Conservation (phyloP, 345 rosid genomes). For the Trapa bicornis region DNA sequence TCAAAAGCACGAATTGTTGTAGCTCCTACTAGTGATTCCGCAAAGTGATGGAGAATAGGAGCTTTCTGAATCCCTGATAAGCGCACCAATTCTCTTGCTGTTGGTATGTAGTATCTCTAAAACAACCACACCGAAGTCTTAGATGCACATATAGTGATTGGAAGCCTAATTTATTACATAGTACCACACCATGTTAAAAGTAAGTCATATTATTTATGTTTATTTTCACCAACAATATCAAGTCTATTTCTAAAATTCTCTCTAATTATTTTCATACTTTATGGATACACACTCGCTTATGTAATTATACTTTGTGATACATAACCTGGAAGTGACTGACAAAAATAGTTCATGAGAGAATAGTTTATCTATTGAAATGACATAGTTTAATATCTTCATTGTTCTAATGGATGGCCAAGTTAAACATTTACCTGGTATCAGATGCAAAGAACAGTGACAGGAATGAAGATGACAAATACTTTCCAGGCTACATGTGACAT, state of each 20-base stretch:
- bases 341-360: too few relatives aligned
- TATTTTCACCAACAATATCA: too few relatives aligned
- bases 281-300: too few relatives aligned
- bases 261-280: background rate
- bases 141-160: background rate
- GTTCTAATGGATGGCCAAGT: background rate
- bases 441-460: constrained; percentile 84
- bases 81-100: constrained; percentile 90
- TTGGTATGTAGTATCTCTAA: constrained; percentile 82
- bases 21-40: constrained; percentile 84
- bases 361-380: background rate
- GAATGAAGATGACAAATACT: constrained; percentile 90
- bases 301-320: background rate
- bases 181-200: background rate
- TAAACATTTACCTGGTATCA: constrained; percentile 70
- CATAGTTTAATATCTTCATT: background rate
- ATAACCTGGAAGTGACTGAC: too few relatives aligned
- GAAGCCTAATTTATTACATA: background rate
- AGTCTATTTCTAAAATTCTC: too few relatives aligned
- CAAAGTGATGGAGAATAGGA: constrained; percentile 93
- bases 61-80: constrained; percentile 69
- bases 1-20: constrained; percentile 81
- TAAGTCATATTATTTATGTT: too few relatives aligned
- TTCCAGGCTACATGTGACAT: constrained; percentile 97
- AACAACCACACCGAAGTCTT: background rate